Evolutionary conservation across 106 monocot species (phyloP), one percentile per base, ranked within the genome.

Genomic region (Platanthera zijinensis): DNA sequence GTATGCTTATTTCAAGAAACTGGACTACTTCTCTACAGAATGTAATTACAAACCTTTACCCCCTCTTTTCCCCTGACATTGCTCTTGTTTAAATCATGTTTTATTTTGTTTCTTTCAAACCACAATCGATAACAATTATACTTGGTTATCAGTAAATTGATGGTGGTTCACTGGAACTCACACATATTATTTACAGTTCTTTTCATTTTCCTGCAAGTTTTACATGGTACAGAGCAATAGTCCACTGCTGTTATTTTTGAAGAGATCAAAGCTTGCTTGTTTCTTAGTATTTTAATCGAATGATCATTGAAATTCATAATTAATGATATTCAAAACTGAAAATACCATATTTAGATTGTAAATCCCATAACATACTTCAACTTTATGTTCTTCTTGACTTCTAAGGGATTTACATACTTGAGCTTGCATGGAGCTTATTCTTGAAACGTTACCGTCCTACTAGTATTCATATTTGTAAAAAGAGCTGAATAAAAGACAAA

Each of bases 1-100:
- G 94, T 99, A 99, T 88, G 99, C 99, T 57, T 99, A 99, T 83
- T 99, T 99, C 85, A 99, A 99, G 57, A 94, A 90, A 83, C 85
- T 99, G 80, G 99, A 99, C 74, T 99, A 99, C 79, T 99, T 99
- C 83, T 99, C 99, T n/a, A 99, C 99, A 28, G 99, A 99, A 87
- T 99, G 94, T 94, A 90, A 84, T 69, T 7, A 17, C 49, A 52
- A 59, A 51, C 66, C 13, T 39, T 82, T 57, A 18, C 14, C 3
- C 18, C 48, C 5, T 46, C 1, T 72, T 50, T 72, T 48, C 48
- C 7, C 70, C 47, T 48, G 45, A 13, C 19, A 72, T 72, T 72
- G 46, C 1, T 72, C 21, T 72, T 19, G 15, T 14, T 72, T 72
- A n/a, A 51, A 0, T 48, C 32, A 48, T 49, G 10, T 71, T 18